Conservation (phyloP, 2,329 filamentous ascomycete genomes). For the Stachybotrys echinatus region DNA sequence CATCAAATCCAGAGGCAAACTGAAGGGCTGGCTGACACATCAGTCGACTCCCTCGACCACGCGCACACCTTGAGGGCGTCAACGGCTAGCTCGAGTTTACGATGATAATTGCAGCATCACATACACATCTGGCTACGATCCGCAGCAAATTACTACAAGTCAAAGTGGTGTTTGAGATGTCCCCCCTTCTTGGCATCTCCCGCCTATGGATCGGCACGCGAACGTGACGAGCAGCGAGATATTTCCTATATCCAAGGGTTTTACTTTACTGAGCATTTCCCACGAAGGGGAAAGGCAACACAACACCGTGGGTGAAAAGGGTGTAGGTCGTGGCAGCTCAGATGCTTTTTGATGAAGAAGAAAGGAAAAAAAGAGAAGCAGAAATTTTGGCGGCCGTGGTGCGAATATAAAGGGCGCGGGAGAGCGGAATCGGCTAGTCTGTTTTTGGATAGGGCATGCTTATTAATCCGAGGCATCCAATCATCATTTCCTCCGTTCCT, state of each 20-base stretch:
- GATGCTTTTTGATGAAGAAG: conserved; percentile 59
- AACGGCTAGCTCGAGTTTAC: no score
- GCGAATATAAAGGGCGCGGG: conserved; percentile 15
- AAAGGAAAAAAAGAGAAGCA: conserved; percentile 28
- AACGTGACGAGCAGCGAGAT: conserved; percentile 37
- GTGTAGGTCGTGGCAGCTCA: conserved; percentile 62
- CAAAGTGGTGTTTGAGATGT: conserved; percentile 27
- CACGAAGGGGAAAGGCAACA: conserved; percentile 50
- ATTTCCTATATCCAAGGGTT: conserved; percentile 60
- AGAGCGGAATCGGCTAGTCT: neutral
- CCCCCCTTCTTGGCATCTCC: conserved; percentile 58
- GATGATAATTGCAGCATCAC: neutral
- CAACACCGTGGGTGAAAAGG: conserved; percentile 51
- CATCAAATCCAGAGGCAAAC: no score
- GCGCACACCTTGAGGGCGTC: no score
- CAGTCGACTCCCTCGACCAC: no score
- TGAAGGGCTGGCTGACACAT: no score
- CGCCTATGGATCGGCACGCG: conserved; percentile 36
- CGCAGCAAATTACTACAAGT: neutral
- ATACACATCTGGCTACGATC: no score
- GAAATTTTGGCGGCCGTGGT: conserved; percentile 17
- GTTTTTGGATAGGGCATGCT: neutral
- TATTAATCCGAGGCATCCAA: no score
- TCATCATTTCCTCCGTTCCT: neutral
- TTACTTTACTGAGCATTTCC: conserved; percentile 54